Evolutionary conservation across 345 rosid genomes (phyloP).

Genomic region (Melaleuca quinquenervia): DNA sequence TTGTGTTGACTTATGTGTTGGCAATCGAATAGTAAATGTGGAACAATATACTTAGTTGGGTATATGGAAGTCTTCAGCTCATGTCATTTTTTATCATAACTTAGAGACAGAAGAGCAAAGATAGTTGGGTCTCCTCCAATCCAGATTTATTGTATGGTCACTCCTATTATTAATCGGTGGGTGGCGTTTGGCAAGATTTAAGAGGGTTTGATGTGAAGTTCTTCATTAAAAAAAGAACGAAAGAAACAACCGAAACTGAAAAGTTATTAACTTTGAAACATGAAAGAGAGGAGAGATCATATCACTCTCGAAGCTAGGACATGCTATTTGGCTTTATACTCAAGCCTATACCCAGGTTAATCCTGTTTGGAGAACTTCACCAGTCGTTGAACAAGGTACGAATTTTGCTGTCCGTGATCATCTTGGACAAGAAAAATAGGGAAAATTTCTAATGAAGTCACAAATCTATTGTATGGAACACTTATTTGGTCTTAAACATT

Average conservation of each 20-base stretch:
- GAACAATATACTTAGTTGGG: neutral
- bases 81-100: neutral
- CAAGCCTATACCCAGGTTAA: neutral
- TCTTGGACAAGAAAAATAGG: neutral
- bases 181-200: neutral
- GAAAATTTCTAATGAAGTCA: neutral
- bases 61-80: neutral
- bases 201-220: neutral
- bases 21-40: neutral
- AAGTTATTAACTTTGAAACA: neutral
- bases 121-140: neutral
- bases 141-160: neutral
- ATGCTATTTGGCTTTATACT: neutral
- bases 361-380: neutral
- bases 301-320: neutral
- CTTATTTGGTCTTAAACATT: neutral
- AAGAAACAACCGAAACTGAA: neutral
- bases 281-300: neutral
- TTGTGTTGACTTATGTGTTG: neutral
- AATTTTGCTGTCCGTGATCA: neutral
- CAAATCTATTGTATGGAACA: too few species aligned
- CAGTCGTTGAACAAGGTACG: neutral
- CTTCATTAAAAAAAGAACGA: neutral
- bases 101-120: neutral
- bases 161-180: neutral